Evolutionary conservation across 208 protist species (phyloP), one percentile per base, ranked within the genome.

Genomic region (Crithidia sp.): DNA sequence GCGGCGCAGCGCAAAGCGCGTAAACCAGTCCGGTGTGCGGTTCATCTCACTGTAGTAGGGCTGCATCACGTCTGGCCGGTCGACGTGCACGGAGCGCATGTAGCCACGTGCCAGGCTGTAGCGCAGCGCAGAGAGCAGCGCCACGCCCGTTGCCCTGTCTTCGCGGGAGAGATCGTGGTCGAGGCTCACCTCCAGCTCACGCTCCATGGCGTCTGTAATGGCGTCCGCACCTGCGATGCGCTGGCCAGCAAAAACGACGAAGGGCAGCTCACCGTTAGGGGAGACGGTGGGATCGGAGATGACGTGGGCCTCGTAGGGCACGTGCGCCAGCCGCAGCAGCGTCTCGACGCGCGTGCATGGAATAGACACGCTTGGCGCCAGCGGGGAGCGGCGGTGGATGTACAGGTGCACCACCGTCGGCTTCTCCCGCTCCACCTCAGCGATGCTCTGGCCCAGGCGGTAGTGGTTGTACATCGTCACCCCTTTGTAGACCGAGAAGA

Each of bases 11-110:
- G 79, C 73, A 13, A 84, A 52, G 12, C 62, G 59, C 28, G 81
- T 74, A 43, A 86, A 52, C 54, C 58, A 84, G 50, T 80, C 77
- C 17, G 73, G 70, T 4, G 70, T 77, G 12, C 63, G 67, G 66
- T 79, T 78, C 79, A 84, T 84, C 70, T 84, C 79, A 43, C 61
- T 74, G 74, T 81, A 79, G 74, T 86, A 84, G 16, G 84, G 77
- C 13, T 60, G 53, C n/a, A 85, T 82, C 59, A 77, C n/a, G 3
- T 81, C 76, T 14, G 67, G 55, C 2, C 62, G 65, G 16, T 90
- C 81, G 2, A 80, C 72, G 64, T 77, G 68, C 5, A 90, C 47
- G 12, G 74, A 71, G 19, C 78, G 77, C 36, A 75, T 67, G 69
- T 82, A 83, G 44, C 67, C 82, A 14, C 76, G 70, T n/a, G 61